Conservation (phyloP, 2,329 filamentous ascomycete genomes). For the Aspergillus floridensis region DNA sequence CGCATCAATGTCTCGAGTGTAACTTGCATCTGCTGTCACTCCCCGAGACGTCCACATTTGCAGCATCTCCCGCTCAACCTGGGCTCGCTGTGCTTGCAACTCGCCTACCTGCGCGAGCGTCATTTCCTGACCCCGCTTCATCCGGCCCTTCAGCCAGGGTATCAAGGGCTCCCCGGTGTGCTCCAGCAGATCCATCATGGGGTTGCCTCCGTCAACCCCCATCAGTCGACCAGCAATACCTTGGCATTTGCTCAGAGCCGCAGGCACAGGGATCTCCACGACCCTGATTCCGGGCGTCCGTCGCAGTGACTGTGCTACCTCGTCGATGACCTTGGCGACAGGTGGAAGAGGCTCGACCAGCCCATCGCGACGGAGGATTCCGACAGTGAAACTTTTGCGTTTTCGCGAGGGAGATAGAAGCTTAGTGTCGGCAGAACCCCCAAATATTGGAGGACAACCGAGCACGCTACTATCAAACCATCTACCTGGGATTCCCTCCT, state of each 20-base stretch:
- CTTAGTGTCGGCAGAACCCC: conserved; percentile 13
- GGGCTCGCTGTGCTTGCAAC: conserved; percentile 52
- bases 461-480: conserved; percentile 28
- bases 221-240: conserved; percentile 58
- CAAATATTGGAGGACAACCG: neutral
- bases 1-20: conserved; percentile 50
- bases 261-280: conserved; percentile 56
- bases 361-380: conserved; percentile 42
- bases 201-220: conserved; percentile 55
- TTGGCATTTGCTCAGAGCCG: conserved; percentile 55
- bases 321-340: conserved; percentile 38
- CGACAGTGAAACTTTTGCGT: conserved; percentile 38
- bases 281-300: conserved; percentile 51
- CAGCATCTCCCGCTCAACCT: conserved; percentile 56
- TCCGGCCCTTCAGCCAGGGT: conserved; percentile 56
- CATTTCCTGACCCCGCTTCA: conserved; percentile 50
- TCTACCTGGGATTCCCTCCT: conserved; percentile 43
- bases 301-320: conserved; percentile 37
- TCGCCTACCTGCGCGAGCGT: conserved; percentile 50
- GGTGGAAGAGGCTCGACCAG: conserved; percentile 41
- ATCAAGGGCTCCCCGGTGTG: conserved; percentile 56
- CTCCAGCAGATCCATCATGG: conserved; percentile 58
- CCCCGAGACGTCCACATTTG: conserved; percentile 52
- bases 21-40: neutral
- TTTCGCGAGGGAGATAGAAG: conserved; percentile 17